Evolutionary conservation across 208 protist genomes (phyloP).

Genomic region (Trypanosoma boissoni): DNA sequence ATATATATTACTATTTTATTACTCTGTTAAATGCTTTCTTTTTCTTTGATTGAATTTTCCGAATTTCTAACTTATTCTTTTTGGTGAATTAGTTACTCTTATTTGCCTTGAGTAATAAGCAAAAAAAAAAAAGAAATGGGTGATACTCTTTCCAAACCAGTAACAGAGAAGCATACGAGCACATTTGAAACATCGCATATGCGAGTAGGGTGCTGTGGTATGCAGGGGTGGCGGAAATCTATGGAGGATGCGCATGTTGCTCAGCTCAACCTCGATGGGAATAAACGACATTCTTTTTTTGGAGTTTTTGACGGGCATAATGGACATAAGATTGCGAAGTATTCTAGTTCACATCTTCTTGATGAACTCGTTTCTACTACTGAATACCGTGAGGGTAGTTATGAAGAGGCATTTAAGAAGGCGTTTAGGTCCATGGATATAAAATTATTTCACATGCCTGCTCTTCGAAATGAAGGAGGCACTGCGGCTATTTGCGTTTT

Average conservation of each 20-base stretch:
- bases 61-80: no score
- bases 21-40: no score
- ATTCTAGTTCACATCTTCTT: conserved; percentile 74
- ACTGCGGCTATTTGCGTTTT: conserved; percentile 83
- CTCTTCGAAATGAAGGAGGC: conserved; percentile 55
- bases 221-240: conserved; percentile 90
- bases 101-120: no score
- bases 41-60: no score
- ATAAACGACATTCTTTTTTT: conserved; percentile 73
- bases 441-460: conserved; percentile 38
- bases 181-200: conserved; percentile 84
- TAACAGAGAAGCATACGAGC: conserved; percentile 90
- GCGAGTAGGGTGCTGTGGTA: conserved; percentile 82
- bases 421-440: conserved; percentile 66
- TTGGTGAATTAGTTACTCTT: no score
- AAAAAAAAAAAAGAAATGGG: conserved; percentile 44
- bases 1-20: conserved; percentile 2
- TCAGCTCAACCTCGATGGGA: conserved; percentile 73
- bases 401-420: conserved; percentile 57
- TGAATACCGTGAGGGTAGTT: conserved; percentile 21
- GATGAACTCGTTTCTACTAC: conserved; percentile 59
- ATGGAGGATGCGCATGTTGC: conserved; percentile 92
- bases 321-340: conserved; percentile 74
- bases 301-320: conserved; percentile 92
- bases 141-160: conserved; percentile 85